Conservation (phyloP, 2,329 filamentous ascomycete species). For the Phaeoacremonium minimum region DNA sequence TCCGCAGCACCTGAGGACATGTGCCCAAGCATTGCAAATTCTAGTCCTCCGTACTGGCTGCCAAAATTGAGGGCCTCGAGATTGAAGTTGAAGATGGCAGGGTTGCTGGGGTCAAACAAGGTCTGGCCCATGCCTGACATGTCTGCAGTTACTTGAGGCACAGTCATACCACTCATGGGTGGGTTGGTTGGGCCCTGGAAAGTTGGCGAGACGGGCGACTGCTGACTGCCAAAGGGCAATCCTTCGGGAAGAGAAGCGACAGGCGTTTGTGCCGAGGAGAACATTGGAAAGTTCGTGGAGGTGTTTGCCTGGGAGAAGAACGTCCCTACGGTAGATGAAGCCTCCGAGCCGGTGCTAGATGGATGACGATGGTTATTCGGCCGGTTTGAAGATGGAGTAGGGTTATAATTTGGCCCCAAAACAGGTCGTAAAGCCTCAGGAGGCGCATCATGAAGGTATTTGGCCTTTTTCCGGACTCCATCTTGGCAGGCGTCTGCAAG, state of each 20-base stretch:
- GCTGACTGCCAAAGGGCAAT: constrained; percentile 58
- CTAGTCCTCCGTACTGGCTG: constrained; percentile 91
- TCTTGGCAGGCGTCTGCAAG: constrained; percentile 91
- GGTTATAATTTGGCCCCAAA: constrained; percentile 66
- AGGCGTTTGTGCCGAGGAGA: constrained; percentile 39
- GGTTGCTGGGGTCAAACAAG: constrained; percentile 87
- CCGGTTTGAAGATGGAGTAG: constrained; percentile 39
- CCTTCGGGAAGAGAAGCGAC: constrained; percentile 41
- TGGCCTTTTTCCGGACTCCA: constrained; percentile 96
- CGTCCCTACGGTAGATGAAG: constrained; percentile 33
- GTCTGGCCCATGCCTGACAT: constrained; percentile 46
- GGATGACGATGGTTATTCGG: constrained; percentile 42
- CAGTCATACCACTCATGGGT: constrained; percentile 39
- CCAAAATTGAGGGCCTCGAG: constrained; percentile 91
- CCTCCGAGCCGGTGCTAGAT: constrained; percentile 41
- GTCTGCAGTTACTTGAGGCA: constrained; percentile 45
- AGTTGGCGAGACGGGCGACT: constrained; percentile 70
- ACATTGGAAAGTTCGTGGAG: constrained; percentile 45
- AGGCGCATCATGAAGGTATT: constrained; percentile 95
- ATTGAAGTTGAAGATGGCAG: constrained; percentile 92
- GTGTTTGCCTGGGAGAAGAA: constrained; percentile 42
- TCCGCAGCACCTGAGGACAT: constrained; percentile 92
- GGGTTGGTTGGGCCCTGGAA: constrained; percentile 56
- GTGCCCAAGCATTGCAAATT: constrained; percentile 94
- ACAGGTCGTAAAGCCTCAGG: constrained; percentile 86